Conservation (phyloP, 352 stramenopile genomes). For the Globisporangium cylindrosporum region DNA sequence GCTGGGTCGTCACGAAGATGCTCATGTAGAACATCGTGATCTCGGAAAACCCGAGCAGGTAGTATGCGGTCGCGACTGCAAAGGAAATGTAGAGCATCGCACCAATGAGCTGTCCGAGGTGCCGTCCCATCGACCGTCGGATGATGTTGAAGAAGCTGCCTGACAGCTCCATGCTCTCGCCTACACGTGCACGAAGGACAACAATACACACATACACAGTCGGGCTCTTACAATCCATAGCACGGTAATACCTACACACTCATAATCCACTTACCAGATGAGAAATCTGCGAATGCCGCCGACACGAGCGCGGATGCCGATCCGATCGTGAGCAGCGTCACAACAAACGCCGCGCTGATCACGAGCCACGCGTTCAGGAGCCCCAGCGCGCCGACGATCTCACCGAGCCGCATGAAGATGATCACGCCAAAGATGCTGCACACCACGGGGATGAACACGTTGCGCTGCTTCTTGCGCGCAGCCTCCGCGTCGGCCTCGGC, state of each 20-base stretch:
- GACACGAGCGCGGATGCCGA: slow-evolving; percentile 49
- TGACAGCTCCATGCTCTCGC: slow-evolving; percentile 10
- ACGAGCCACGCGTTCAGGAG: slow-evolving; percentile 22
- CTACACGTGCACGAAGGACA: not conserved
- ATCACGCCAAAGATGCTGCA: slow-evolving; percentile 56
- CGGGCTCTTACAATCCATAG: not conserved
- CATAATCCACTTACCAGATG: slow-evolving; percentile 2
- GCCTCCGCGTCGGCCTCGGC: slow-evolving; percentile 9
- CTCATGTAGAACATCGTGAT: slow-evolving; percentile 42
- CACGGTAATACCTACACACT: not conserved
- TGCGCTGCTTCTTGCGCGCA: slow-evolving; percentile 21
- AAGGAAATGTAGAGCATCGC: slow-evolving; percentile 41
- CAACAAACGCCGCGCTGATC: slow-evolving; percentile 31
- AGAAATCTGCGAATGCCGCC: slow-evolving; percentile 14
- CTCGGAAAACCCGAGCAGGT: slow-evolving; percentile 47
- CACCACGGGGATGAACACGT: slow-evolving; percentile 44
- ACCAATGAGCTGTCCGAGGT: slow-evolving; percentile 34
- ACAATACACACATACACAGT: not conserved
- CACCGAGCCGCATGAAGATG: slow-evolving; percentile 51
- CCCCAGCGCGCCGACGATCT: slow-evolving; percentile 35
- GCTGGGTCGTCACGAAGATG: slow-evolving; percentile 16
- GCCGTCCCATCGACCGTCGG: slow-evolving; percentile 23
- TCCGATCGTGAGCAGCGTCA: slow-evolving; percentile 46
- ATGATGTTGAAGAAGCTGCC: slow-evolving; percentile 33
- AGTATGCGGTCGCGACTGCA: slow-evolving; percentile 35